Conservation (phyloP, 2,329 filamentous ascomycete species). For the Aspergillus sp. region DNA sequence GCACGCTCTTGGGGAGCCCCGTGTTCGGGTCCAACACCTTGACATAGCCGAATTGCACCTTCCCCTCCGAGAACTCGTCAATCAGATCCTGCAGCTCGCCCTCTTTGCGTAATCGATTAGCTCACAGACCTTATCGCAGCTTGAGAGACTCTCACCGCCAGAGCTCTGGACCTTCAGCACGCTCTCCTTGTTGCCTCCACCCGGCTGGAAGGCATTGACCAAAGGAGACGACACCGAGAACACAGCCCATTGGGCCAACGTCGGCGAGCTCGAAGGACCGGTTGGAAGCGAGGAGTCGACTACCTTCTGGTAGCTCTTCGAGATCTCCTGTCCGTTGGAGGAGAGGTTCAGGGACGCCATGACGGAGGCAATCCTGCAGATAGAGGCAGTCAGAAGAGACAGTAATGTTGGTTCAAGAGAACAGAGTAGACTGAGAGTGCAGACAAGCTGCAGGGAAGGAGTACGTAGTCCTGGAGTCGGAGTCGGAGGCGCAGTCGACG, state of each 20-base stretch:
- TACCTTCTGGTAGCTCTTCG: conserved; percentile 63
- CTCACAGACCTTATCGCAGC: neutral
- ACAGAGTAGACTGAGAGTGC: too few relatives aligned
- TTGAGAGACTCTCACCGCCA: conserved; percentile 54
- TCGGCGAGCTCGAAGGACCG: conserved; percentile 58
- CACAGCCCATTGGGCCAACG: conserved; percentile 84
- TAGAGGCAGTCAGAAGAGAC: neutral
- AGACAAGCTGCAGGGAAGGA: too few relatives aligned
- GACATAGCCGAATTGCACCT: conserved; percentile 92
- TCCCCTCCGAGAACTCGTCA: conserved; percentile 93
- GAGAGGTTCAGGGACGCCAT: conserved; percentile 79
- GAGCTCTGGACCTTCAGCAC: conserved; percentile 88
- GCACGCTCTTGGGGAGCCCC: conserved; percentile 75
- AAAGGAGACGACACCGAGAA: conserved; percentile 90
- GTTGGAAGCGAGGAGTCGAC: conserved; percentile 52
- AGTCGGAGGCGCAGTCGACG: too few relatives aligned
- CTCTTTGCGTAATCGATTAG: conserved; percentile 45
- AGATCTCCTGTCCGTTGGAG: conserved; percentile 69
- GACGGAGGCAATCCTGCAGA: conserved; percentile 4
- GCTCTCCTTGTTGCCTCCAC: conserved; percentile 78
- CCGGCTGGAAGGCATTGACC: conserved; percentile 80
- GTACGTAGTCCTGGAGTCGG: too few relatives aligned
- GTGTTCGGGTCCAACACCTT: conserved; percentile 96
- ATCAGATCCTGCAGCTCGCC: conserved; percentile 82
- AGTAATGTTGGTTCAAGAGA: neutral